Evolutionary conservation across 345 rosid species (phyloP), one percentile per base, ranked within the genome.

Genomic region (Clarkia xantiana): DNA sequence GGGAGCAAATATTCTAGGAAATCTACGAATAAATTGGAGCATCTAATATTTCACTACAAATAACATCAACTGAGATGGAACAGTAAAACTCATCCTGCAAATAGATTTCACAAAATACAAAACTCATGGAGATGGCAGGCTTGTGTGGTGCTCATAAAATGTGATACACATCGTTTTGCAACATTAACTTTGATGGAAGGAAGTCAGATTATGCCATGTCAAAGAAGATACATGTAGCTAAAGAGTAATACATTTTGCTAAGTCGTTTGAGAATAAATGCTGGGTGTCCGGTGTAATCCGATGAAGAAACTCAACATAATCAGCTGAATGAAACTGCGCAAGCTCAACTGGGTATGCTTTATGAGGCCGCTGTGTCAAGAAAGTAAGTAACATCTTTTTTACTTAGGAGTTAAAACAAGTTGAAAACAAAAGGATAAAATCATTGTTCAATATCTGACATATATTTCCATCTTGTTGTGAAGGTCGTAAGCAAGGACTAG

Each of bases 321-420:
- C 95, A 1, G 89, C 75, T 1, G 96, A 82, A 71, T 86, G 98
- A 62, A 86, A 91, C 76, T 91, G 95, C 3, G 99, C 96, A 47
- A 93, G 93, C 71, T 93, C 96, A 51, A 70, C 80, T 6, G 95
- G 96, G 64, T 87, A 93, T 4, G 99, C 99, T 74, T 93, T 93
- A 70, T 87, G 95, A 17, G 99, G 99, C 59, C 96, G 82, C 99
- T 91, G 80, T 72, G 62, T 55, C 17, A 41, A 23, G 38, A 40
- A 55, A 63, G 20, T 53, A 54, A 14, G 39, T 49, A 44, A 57
- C 56, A 18, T 44, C 15, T 36, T 38, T 14, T 60, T 42, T 18
- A 18, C 49, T 14, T 11, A 56, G 6, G 7, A 58, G 13, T 6
- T 39, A n/a, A 13, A 10, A 45, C 38, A 36, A 51, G 18, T 13